Conservation (phyloP, 345 rosid genomes). For the Dimocarpus longan region DNA sequence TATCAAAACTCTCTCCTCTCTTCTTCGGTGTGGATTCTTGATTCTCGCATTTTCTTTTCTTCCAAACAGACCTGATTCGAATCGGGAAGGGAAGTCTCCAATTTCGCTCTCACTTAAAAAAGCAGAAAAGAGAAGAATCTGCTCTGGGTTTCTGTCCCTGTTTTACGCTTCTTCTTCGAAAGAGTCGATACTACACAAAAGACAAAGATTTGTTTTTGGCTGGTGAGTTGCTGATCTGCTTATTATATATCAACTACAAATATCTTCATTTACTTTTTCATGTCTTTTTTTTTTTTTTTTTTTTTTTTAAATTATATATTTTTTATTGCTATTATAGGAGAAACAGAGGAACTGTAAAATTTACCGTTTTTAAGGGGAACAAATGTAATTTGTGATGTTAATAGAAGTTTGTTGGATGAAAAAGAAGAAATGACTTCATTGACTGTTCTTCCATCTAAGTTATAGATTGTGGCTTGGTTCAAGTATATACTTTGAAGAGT, state of each 20-base stretch:
- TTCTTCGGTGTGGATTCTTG: neutral
- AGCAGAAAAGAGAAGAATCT: neutral
- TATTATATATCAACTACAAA: neutral
- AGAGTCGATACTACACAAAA: neutral
- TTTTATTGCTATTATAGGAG: neutral
- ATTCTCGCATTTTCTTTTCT: neutral
- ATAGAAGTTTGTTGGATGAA: neutral
- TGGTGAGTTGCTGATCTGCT: conserved; percentile 6
- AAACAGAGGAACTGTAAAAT: neutral
- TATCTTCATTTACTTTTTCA: neutral
- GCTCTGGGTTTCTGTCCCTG: neutral
- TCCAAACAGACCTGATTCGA: neutral
- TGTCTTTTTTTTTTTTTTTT: neutral
- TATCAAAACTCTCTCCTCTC: neutral
- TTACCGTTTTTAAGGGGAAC: neutral
- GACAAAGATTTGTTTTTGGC: neutral
- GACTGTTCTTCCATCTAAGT: neutral
- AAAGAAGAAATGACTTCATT: neutral
- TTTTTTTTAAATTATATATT: neutral
- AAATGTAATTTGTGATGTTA: neutral
- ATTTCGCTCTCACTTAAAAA: neutral
- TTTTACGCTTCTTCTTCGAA: neutral
- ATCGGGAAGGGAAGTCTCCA: neutral
- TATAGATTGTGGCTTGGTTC: neutral
- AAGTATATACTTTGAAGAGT: neutral